Base-by-base conservation (phyloP, 805 yeast species). In the Monosporozyma aerobia region DNA sequence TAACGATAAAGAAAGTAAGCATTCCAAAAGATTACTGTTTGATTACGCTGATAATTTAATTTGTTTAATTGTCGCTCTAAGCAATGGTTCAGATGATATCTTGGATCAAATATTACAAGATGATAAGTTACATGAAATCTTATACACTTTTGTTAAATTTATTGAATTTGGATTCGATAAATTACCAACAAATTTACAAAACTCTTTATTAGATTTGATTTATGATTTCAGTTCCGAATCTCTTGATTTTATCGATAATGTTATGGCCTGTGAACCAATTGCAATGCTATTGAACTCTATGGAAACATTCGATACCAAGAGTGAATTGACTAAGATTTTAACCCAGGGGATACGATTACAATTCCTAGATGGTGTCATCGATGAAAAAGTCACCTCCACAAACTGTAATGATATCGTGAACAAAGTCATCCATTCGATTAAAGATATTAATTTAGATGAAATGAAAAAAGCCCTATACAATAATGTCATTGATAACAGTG, bases 41-140 rank as follows among this genome's bases (percentile, higher is more conserved):
- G 92, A 84, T 57, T 83, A 78, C 60, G 73, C 83, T 3, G 96
- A 89, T 58, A 88, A 88, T 63, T 62, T 89, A 23, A 62, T 88
- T 33, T 83, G 94, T 0, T 74, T 89, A 51, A 67, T 83, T 6
- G 81, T 83, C 19, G 85, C 85, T 1, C 72, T 90, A 48, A 80
- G 84, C 22, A 79, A 82, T 59, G 78, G 83, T 11, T 78, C 85
- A 8, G 83, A 80, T 25, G 81, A 77, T n/a, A 76, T 86, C n/a
- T 74, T 80, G 49, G 71, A 73, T 27, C 68, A 71, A 5, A 57
- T 77, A 7, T 53, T 72, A 32, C 50, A 56, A 1, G 59, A 64
- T 9, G 56, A 56, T 6, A 65, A 66, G 52, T 48, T 70, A 27
- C 59, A 57, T 7, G 54, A 51, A 37, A 49, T 64, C 13, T 63